These are phyloP conservation scores for Cryptococcus deneoformans DNA, from an alignment of 1,284 basidiomycete genomes.

Conservation along the genomic window DNA sequence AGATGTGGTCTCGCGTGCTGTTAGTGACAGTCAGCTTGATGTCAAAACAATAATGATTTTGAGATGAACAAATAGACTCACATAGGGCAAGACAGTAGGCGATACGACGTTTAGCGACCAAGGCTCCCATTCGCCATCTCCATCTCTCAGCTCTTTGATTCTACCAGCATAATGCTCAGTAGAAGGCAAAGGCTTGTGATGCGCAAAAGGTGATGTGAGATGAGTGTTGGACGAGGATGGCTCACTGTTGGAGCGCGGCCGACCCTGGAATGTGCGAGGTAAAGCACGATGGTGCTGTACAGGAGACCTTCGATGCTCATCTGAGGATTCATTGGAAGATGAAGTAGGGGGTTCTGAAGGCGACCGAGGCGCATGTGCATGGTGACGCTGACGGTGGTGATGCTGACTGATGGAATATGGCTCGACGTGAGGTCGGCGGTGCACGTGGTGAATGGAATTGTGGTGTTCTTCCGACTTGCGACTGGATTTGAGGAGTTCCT, in stretches of 20 bases:
- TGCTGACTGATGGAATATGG: conserved; percentile 2
- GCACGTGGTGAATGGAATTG: conserved; percentile 1
- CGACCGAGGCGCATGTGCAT: conserved; percentile 4
- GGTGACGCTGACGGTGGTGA: neutral
- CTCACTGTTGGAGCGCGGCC: conserved; percentile 8
- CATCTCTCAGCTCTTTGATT: conserved; percentile 11
- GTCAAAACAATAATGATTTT: too few species aligned
- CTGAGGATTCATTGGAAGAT: neutral
- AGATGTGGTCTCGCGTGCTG: conserved; percentile 17
- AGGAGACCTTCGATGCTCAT: neutral
- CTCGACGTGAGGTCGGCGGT: conserved; percentile 1
- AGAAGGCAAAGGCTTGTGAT: neutral
- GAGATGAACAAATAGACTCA: conserved; percentile 2
- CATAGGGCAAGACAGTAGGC: conserved; percentile 14
- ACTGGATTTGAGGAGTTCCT: conserved; percentile 9
- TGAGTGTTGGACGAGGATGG: conserved; percentile 11
- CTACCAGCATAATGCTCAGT: conserved; percentile 11
- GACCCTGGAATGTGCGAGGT: neutral
- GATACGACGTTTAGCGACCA: conserved; percentile 12
- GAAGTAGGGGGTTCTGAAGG: conserved; percentile 16
- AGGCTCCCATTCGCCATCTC: conserved; percentile 15
- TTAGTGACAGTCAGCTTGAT: neutral
- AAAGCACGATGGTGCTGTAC: neutral
- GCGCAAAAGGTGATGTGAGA: conserved; percentile 10
- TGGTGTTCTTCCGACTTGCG: neutral